Conservation (phyloP, 192 early-diverging fungal genomes). For the Linnemannia exigua region DNA sequence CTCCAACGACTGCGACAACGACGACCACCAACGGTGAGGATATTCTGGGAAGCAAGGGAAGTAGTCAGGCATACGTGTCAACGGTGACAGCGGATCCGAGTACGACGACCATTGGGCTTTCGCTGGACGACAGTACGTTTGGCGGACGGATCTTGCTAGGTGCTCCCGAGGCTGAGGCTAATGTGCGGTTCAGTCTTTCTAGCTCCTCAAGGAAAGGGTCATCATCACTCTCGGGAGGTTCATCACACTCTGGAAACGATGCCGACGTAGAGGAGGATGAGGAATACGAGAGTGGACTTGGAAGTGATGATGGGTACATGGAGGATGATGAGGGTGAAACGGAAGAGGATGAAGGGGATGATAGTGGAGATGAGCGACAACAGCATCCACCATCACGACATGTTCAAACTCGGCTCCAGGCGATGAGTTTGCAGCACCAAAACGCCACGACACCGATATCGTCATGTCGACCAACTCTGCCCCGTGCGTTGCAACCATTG, state of each 20-base stretch:
- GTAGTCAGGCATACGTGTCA: slow-evolving; percentile 4
- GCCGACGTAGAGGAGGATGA: slow-evolving; percentile 37
- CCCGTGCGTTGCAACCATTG: not conserved
- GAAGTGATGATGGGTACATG: slow-evolving; percentile 18
- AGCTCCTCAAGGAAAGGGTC: not conserved
- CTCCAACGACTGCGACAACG: not conserved
- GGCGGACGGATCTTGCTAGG: not conserved
- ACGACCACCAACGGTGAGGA: not conserved
- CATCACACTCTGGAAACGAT: slow-evolving; percentile 24
- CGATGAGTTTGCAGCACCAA: not conserved
- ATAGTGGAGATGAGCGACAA: not conserved
- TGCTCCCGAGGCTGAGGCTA: not conserved
- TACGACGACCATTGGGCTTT: slow-evolving; percentile 16
- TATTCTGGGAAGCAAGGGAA: not conserved
- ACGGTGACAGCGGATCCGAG: not conserved
- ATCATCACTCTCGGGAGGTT: slow-evolving; percentile 1
- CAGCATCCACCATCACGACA: not conserved
- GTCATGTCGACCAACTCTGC: not conserved
- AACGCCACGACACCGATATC: not conserved
- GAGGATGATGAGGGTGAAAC: slow-evolving; percentile 28
- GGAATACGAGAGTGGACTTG: not conserved
- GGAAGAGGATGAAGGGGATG: slow-evolving; percentile 25
- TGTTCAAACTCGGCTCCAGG: not conserved
- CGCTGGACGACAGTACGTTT: slow-evolving; percentile 17
- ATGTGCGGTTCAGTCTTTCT: not conserved